These are phyloP conservation scores for Colletotrichum spinosum DNA, from an alignment of 2,329 filamentous ascomycete species.

Conservation along the genomic window DNA sequence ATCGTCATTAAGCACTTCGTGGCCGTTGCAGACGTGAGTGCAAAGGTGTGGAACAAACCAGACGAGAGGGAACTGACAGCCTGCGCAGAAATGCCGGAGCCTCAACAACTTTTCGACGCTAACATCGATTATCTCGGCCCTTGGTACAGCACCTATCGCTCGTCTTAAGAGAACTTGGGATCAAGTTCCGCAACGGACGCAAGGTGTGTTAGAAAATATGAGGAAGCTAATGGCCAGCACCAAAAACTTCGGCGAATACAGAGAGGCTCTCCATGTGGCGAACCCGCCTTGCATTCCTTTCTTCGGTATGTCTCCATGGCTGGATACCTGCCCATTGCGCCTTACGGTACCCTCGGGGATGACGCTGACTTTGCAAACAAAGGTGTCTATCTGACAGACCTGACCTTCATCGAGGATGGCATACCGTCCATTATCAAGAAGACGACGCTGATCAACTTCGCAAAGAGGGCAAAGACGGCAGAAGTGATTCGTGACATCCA, in stretches of 20 bases:
- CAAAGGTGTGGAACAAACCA: neutral
- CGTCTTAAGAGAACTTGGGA: conserved; percentile 95
- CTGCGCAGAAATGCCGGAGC: conserved; percentile 83
- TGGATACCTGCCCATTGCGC: neutral
- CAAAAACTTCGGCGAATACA: conserved; percentile 97
- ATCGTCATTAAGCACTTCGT: conserved; percentile 99
- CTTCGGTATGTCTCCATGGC: conserved; percentile 74
- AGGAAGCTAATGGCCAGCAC: conserved; percentile 95
- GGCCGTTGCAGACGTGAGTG: conserved; percentile 89
- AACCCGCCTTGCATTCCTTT: conserved; percentile 98
- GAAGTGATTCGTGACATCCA: conserved; percentile 99
- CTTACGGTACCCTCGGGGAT: neutral
- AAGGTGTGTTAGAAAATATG: conserved; percentile 87
- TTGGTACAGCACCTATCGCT: conserved; percentile 94
- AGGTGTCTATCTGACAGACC: conserved; percentile 96
- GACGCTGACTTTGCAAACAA: conserved; percentile 5
- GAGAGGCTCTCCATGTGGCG: conserved; percentile 90
- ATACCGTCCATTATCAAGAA: conserved; percentile 97
- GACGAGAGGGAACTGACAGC: conserved; percentile 40
- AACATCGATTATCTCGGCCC: conserved; percentile 96
- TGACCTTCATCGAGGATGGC: conserved; percentile 98
- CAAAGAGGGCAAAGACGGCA: conserved; percentile 96
- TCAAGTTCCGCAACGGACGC: conserved; percentile 88
- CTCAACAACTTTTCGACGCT: conserved; percentile 98
- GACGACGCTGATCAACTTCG: conserved; percentile 97